Base-by-base conservation (phyloP, 495 filamentous ascomycete species). In the Saxispiralis lemnorum region DNA sequence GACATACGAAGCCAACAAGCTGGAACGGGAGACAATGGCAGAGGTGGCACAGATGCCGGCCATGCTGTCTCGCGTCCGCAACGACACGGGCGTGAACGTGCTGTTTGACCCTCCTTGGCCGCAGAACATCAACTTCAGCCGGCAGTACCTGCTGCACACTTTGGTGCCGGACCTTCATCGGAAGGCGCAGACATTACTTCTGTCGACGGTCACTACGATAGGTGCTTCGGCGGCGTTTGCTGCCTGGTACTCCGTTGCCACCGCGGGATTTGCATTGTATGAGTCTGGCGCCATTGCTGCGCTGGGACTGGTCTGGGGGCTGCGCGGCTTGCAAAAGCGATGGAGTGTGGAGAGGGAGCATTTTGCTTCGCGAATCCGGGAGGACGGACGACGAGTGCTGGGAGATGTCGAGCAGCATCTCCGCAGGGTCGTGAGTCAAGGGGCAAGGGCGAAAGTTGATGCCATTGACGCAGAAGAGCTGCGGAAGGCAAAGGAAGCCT, bases 231-330 rank as follows among this genome's bases (percentile, higher is more conserved):
- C 71, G 4, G 71, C 72, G 2, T 67, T 93, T 12, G 76, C 74
- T 0, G 74, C 66, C 0, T 70, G 88, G 9, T 65, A 79, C 4
- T 88, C 82, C 51, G 53, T 84, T 31, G 78, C 79, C 13, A 48
- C 71, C 4, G 60, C 70, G 0, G 59, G 66, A 0, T 61, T 70
- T 0, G 62, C 63, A 0, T 47, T 81, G 0, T 92, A 92, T 55
- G 82, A 88, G 59, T 76, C 80, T 11, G 75, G 79, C 24, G 81
- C 79, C 12, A 63, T 94, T n/a, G 82, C 75, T 0, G 84, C 82
- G 2, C 57, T 92, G 6, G 86, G 84, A 7, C 52, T 83, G 6
- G 75, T 81, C 4, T 81, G 77, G 65, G 76, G 79, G 43, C 54
- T 87, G 48, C 63, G 77, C 17, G 66, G 78, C 16, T 67, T 95